Percentiles rank a stretch among this genome's conserved stretches.
phyloP scores from a whole-genome alignment of 2,329 filamentous ascomycete species.

The Macrophomina phaseolina region DNA sequence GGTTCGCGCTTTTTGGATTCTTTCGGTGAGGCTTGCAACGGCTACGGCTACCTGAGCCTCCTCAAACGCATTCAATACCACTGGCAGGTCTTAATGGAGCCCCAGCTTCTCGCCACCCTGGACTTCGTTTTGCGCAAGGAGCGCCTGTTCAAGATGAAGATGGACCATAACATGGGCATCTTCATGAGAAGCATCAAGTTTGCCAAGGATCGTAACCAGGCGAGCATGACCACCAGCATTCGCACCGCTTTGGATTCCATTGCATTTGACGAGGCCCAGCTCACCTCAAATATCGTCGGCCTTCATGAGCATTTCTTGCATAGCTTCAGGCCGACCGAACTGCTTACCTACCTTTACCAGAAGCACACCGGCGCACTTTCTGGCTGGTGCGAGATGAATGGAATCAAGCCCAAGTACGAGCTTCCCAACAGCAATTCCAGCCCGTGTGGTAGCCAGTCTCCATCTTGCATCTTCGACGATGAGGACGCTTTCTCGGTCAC shows the following conservation, averaged over 20 bases:
- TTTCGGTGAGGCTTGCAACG: neutral
- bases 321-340: neutral
- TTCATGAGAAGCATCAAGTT: neutral
- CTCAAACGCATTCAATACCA: neutral
- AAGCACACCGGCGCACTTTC: neutral
- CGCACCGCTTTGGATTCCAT: conserved; percentile 11
- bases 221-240: neutral
- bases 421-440: neutral
- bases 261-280: conserved; percentile 19
- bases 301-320: neutral
- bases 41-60: neutral
- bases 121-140: conserved; percentile 22
- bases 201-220: neutral
- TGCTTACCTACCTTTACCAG: neutral
- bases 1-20: neutral
- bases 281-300: neutral
- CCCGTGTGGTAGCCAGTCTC: neutral
- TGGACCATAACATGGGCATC: conserved; percentile 2
- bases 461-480: neutral
- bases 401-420: neutral
- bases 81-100: conserved; percentile 5
- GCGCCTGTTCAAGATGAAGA: conserved; percentile 10
- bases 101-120: conserved; percentile 8
- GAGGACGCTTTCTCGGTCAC: neutral
- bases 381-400: neutral